phyloP scores from a whole-genome alignment of 495 filamentous ascomycete species.

The Neurospora tetrasperma region DNA sequence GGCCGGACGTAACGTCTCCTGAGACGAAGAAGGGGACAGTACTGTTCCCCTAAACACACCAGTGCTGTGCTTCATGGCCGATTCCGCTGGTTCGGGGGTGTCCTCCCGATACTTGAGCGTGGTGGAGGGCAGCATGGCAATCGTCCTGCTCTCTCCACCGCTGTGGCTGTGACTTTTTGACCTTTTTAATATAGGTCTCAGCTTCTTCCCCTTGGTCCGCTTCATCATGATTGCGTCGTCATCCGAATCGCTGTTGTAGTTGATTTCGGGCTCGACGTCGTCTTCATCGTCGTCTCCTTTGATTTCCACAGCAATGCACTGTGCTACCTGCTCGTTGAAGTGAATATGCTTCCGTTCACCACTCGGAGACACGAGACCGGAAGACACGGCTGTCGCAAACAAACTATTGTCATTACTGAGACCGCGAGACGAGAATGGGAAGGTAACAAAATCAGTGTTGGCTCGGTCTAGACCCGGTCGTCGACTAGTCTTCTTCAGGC shows the following conservation, averaged over 20 bases:
- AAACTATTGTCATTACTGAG: constrained; percentile 47
- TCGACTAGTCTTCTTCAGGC: constrained; percentile 30
- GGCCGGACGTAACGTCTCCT: constrained; percentile 65
- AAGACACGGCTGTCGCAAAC: constrained; percentile 48
- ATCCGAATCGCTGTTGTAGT: constrained; percentile 50
- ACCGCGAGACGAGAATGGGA: constrained; percentile 45
- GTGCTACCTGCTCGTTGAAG: constrained; percentile 91
- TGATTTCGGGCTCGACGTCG: constrained; percentile 35
- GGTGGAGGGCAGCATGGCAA: constrained; percentile 85
- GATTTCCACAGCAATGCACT: constrained; percentile 87
- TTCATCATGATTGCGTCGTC: constrained; percentile 86
- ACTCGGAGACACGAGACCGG: constrained; percentile 56
- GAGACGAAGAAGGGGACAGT: constrained; percentile 55
- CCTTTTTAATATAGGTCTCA: constrained; percentile 31
- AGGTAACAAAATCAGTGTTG: constrained; percentile 56
- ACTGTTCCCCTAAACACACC: constrained; percentile 40
- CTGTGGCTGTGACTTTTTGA: constrained; percentile 40
- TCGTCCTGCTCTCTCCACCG: constrained; percentile 67
- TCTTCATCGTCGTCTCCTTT: constrained; percentile 68
- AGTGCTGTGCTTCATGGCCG: constrained; percentile 44
- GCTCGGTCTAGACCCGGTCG: constrained; percentile 42
- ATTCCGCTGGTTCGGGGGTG: constrained; percentile 56
- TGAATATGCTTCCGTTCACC: constrained; percentile 75
- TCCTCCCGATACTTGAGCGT: constrained; percentile 84
- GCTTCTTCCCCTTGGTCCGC: constrained; percentile 36